Conservation (phyloP, 305 asterid genomes). For the Rubia tinctorum region DNA sequence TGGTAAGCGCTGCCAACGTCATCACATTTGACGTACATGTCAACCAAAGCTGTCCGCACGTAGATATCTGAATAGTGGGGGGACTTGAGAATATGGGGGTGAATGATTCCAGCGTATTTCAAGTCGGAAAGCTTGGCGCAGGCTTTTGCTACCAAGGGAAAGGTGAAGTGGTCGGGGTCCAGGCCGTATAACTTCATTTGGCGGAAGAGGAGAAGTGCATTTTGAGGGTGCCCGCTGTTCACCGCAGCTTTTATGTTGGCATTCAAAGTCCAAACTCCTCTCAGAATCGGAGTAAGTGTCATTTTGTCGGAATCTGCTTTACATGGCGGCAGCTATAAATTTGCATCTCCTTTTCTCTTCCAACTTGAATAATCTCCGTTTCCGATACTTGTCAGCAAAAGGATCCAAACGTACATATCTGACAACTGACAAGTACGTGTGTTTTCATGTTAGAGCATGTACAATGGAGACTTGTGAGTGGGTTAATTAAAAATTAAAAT, state of each 20-base stretch:
- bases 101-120: conserved; percentile 19
- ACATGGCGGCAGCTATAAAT: no score
- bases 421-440: no score
- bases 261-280: background rate
- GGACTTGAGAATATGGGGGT: conserved; percentile 19
- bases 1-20: conserved; percentile 16
- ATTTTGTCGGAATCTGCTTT: no score
- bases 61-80: conserved; percentile 22
- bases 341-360: no score
- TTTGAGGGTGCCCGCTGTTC: conserved; percentile 3
- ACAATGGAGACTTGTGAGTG: no score
- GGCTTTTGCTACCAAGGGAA: conserved; percentile 31
- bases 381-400: no score
- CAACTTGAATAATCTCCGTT: no score
- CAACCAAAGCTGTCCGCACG: conserved; percentile 29
- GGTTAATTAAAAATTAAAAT: no score
- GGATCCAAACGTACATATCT: no score
- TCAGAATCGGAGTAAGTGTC: background rate
- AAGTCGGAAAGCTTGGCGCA: conserved; percentile 24
- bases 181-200: conserved; percentile 34
- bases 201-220: conserved; percentile 16
- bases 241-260: conserved; percentile 6
- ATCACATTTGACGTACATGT: conserved; percentile 26
- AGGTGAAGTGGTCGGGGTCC: conserved; percentile 29
- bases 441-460: no score